These are phyloP conservation scores for Cornus kousa DNA, from an alignment of 148 eudicot species.

Conservation along the genomic window DNA sequence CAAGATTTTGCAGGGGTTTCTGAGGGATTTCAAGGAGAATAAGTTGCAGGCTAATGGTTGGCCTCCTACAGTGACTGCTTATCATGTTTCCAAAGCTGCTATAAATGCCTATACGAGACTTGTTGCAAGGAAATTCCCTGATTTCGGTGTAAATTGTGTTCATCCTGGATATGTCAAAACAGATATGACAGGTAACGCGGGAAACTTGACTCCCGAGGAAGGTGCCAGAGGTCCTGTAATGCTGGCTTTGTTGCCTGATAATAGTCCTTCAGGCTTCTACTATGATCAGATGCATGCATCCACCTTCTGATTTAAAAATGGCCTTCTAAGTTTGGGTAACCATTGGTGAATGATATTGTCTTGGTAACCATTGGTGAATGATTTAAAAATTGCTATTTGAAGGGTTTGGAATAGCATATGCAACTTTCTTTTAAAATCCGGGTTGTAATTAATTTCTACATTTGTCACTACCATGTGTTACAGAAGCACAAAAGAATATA, in stretches of 20 bases:
- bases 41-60: constrained; percentile 21
- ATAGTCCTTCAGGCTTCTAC: constrained; percentile 9
- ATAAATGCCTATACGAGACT: constrained; percentile 15
- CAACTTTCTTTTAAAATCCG: not conserved
- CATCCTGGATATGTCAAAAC: constrained; percentile 16
- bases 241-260: constrained; percentile 16
- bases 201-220: constrained; percentile 9
- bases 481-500: not conserved
- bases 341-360: not conserved
- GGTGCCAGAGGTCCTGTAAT: constrained; percentile 17
- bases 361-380: not conserved
- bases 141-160: not conserved
- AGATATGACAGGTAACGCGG: not conserved
- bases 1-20: constrained; percentile 22
- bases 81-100: constrained; percentile 9
- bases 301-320: not conserved
- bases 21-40: constrained; percentile 31
- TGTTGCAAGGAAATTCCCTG: not conserved
- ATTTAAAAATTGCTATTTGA: not conserved
- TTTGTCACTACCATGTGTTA: not conserved
- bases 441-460: not conserved
- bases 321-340: not conserved
- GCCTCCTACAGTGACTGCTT: constrained; percentile 8
- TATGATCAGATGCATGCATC: constrained; percentile 5
- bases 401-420: not conserved